Conservation (phyloP, 441 rosid genomes). For the Dalechampia spathulata region DNA sequence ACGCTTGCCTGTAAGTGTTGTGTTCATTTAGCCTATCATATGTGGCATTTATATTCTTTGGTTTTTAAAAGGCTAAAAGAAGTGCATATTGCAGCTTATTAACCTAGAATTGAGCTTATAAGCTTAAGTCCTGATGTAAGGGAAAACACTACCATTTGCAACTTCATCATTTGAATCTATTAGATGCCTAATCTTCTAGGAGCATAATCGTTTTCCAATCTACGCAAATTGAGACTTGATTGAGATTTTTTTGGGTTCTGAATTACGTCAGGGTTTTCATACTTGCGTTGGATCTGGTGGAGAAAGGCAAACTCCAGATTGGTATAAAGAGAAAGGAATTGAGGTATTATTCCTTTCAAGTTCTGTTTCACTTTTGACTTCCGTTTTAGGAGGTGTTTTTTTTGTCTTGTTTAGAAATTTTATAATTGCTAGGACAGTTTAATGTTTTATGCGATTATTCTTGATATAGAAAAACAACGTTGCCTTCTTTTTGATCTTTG, state of each 20-base stretch:
- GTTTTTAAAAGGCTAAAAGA: too few relatives aligned
- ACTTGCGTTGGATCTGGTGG: slow-evolving; percentile 97
- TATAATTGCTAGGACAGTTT: too few relatives aligned
- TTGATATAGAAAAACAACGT: background rate
- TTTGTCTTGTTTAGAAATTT: too few relatives aligned
- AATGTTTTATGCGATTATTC: too few relatives aligned
- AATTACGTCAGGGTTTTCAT: slow-evolving; percentile 62
- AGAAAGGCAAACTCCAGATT: slow-evolving; percentile 83
- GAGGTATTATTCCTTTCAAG: slow-evolving; percentile 63
- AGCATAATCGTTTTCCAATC: too few relatives aligned
- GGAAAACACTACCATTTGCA: background rate
- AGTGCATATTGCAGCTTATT: too few relatives aligned
- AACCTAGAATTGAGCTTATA: background rate
- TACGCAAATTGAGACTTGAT: too few relatives aligned
- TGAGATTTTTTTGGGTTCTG: slow-evolving; percentile 7
- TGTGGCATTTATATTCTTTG: too few relatives aligned
- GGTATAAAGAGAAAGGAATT: slow-evolving; percentile 94
- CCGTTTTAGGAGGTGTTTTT: too few relatives aligned
- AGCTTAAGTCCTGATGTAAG: background rate
- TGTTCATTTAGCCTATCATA: background rate
- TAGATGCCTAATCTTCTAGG: too few relatives aligned
- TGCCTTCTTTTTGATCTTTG: background rate
- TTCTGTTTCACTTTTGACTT: too few relatives aligned
- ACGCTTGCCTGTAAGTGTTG: slow-evolving; percentile 65
- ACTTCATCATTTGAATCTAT: slow-evolving; percentile 3